Base-by-base conservation (phyloP, 495 filamentous ascomycete genomes). In the Neurospora tetraspora region DNA sequence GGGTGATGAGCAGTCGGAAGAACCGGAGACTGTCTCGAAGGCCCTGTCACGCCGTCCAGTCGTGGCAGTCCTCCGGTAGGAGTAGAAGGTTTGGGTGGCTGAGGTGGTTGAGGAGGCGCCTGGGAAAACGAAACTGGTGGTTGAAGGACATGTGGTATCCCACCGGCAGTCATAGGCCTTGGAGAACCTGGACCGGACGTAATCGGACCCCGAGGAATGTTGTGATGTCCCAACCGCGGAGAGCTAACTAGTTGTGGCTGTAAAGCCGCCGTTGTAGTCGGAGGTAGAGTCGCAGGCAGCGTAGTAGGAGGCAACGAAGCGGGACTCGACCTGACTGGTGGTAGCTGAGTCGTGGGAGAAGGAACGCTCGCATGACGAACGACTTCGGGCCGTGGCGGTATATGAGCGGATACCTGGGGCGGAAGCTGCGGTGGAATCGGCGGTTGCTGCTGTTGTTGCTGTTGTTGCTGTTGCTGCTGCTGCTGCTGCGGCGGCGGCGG, bases 141-240 rank as follows among this genome's bases (percentile, higher is more conserved):
- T 69, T 85, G 83, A 70, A 85, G 78, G 45, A 84, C 82, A 14
- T 76, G 80, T 12, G 81, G 68, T 18, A 77, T 65, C 40, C 71
- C 72, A 68, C 72, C 76, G 34, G 76, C 59, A 18, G 53, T 65
- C 53, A 65, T 34, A 36, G 79, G 76, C 8, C 77, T 80, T 40
- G 74, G 31, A 23, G 74, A 71, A 59, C 82, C 79, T 34, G 76
- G 75, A 20, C 80, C 77, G 53, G 74, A 71, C 36, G 72, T 75
- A 69, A 74, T 75, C 40, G 77, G 74, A 3, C 71, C 53, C 14
- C 42, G 75, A 27, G 78, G 76, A 5, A 70, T 10, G 20, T 72
- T 70, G 36, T 72, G 74, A 61, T 74, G 74, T 23, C 39, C 68
- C 9, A 71, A 43, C 20, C 69, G 72, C 36, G 77, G 74, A 16